These are phyloP conservation scores for Solanum paucissectum DNA, from an alignment of 257 asterid species.

Conservation along the genomic window DNA sequence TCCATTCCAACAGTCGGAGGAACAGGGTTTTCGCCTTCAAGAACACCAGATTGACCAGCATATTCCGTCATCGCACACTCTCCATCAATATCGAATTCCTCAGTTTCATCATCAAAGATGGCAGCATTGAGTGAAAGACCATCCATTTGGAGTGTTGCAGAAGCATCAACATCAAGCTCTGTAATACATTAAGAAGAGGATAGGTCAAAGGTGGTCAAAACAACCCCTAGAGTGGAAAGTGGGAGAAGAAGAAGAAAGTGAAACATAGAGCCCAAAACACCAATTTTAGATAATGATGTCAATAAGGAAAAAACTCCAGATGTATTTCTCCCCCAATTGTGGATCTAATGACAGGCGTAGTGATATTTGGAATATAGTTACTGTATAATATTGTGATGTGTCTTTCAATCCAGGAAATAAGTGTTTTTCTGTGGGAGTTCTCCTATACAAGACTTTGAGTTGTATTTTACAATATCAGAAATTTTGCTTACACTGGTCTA, in stretches of 20 bases:
- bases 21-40: constrained; percentile 42
- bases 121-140: constrained; percentile 36
- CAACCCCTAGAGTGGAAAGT: background rate
- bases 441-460: background rate
- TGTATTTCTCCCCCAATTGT: background rate
- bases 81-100: constrained; percentile 35
- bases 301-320: background rate
- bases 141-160: constrained; percentile 14
- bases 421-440: background rate
- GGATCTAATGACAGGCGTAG: background rate
- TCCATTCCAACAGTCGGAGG: constrained; percentile 58
- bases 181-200: background rate
- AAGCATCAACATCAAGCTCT: background rate
- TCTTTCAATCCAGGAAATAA: background rate
- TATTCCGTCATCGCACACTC: constrained; percentile 46
- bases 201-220: background rate
- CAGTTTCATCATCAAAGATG: constrained; percentile 33
- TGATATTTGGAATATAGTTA: background rate
- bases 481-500: background rate
- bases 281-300: background rate
- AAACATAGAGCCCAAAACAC: background rate
- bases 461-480: background rate
- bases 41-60: constrained; percentile 30
- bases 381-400: background rate
- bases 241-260: background rate